phyloP scores from a whole-genome alignment of 495 filamentous ascomycete species.

The Aspergillus leporis region DNA sequence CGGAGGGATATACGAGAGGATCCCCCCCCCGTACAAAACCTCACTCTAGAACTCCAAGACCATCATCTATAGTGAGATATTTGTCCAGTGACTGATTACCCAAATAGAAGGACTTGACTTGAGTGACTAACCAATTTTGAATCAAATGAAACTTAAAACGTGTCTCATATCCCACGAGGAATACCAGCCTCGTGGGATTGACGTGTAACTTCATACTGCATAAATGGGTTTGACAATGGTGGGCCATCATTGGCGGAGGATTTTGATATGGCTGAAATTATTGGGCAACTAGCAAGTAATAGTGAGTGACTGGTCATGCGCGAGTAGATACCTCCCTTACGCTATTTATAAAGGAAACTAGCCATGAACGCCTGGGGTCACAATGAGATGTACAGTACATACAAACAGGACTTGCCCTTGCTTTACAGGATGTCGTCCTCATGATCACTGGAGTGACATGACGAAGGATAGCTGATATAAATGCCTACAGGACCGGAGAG shows the following conservation, averaged over 20 bases:
- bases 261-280: conserved; percentile 20
- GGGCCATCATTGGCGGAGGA: conserved; percentile 14
- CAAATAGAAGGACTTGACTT: not conserved
- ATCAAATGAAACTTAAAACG: not conserved
- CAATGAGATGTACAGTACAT: not conserved
- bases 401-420: not conserved
- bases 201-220: not conserved
- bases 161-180: not conserved
- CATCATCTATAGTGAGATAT: not conserved
- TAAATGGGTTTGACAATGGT: not conserved
- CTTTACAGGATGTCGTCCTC: not conserved
- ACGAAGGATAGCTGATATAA: not conserved
- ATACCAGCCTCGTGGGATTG: not conserved
- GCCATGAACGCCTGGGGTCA: conserved; percentile 3
- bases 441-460: not conserved
- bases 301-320: not conserved
- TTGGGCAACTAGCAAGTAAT: conserved; percentile 19
- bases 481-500: not conserved
- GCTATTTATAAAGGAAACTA: conserved; percentile 5
- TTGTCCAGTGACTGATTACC: not conserved
- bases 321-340: not conserved
- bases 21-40: no score
- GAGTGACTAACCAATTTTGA: not conserved
- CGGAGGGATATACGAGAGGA: no score
- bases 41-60: no score